phyloP scores from a whole-genome alignment of 1,284 basidiomycete genomes.

The Stereum hirsutum region DNA sequence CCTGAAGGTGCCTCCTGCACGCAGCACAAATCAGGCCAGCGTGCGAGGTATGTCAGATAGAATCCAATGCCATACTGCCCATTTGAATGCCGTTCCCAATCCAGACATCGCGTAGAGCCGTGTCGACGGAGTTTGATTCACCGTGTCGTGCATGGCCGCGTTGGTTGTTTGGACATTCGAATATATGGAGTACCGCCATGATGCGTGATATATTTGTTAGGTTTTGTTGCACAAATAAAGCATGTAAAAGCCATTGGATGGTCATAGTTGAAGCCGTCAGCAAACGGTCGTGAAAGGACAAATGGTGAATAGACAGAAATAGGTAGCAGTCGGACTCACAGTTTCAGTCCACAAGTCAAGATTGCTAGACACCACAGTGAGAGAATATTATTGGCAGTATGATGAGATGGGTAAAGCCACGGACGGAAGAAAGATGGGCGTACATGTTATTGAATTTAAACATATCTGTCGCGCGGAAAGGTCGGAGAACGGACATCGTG shows the following conservation, averaged over 20 bases:
- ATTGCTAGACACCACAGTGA: slow-evolving; percentile 45
- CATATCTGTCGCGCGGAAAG: slow-evolving; percentile 80
- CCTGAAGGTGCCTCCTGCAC: slow-evolving; percentile 73
- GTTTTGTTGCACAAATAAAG: no score
- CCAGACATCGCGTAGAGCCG: not conserved
- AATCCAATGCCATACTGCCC: slow-evolving; percentile 75
- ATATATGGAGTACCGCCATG: no score
- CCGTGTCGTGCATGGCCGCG: no score
- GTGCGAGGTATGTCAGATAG: slow-evolving; percentile 79
- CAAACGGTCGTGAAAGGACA: no score
- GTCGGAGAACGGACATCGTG: slow-evolving; percentile 42
- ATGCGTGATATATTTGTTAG: no score
- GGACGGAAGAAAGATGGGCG: slow-evolving; percentile 13
- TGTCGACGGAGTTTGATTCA: no score
- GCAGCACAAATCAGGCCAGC: slow-evolving; percentile 87
- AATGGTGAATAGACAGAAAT: not conserved
- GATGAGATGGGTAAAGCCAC: slow-evolving; percentile 1
- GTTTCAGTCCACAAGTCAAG: slow-evolving; percentile 93
- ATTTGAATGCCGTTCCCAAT: not conserved
- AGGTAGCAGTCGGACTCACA: slow-evolving; percentile 29
- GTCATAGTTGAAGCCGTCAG: no score
- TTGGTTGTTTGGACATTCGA: no score
- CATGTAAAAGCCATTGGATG: no score
- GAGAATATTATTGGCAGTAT: slow-evolving; percentile 1
- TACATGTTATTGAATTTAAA: slow-evolving; percentile 90